Evolutionary conservation across 495 filamentous ascomycete genomes (phyloP), one percentile per base, ranked within the genome.

Genomic region (Jackrogersella minutella): DNA sequence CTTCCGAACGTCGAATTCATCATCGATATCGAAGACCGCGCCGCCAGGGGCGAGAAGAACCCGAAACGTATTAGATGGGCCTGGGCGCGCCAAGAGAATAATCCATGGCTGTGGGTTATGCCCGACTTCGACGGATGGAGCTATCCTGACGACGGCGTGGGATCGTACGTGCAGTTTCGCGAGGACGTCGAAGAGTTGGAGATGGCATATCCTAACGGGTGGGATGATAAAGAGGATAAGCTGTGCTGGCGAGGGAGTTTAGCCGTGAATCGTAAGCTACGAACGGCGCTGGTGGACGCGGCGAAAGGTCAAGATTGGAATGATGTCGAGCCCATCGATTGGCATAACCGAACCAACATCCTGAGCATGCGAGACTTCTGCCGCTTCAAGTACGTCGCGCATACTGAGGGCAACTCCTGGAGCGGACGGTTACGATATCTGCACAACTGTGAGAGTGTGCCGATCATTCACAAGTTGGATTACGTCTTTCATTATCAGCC

Each of bases 71-170:
- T 77, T 16, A 77, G 84, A 10, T 89, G 86, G 85, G 77, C 79
- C 6, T 82, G 83, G 65, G 76, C 86, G 2, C 76, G 85, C 57
- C 63, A 69, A 13, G 54, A 59, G 8, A 58, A 49, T 14, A 80
- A 88, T 36, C 67, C 76, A 0, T 74, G 79, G 11, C 74, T 84
- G 10, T 91, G 87, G 87, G 74, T 90, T 10, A 88, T 91, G 78
- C 86, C 88, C 0, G 87, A 90, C 65, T 90, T 90, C 58, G 84
- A 85, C 28, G 88, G 85, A 76, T 90, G 86, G 86, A 77, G 80
- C 13, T 88, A 85, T 82, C 85, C 86, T 2, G 82, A 87, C 55
- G 79, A 82, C 17, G 74, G 80, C 14, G 79, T 87, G 26, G 84
- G 83, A 1, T 77, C 83, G 9, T 86, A 86, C 61, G 72, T 77